Evolutionary conservation across 345 rosid genomes (phyloP), one percentile per base, ranked within the genome.

Genomic region (Arabidopsis arenosa): DNA sequence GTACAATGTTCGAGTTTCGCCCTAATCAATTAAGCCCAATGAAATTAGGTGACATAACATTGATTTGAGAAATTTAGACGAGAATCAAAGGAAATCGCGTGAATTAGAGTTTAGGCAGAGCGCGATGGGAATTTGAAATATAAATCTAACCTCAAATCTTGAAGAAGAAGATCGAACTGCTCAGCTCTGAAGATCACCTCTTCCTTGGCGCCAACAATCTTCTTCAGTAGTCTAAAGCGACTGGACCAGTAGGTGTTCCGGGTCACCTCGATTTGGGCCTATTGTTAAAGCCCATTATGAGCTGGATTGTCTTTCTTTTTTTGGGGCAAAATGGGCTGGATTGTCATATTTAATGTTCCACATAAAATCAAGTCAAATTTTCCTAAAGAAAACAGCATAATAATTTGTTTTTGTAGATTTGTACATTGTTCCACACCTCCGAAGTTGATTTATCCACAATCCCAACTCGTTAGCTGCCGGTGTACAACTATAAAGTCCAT

Each of bases 141-240:
- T 3, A 1, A 44, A 66, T 36, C 13, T 0, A 35, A 70, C 57
- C 66, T 21, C 23, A 2, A 2, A 37, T 26, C 26, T 53, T 67
- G 61, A 67, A 10, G 37, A 23, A 39, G 63, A 37, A 39, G 63
- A n/a, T 68, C 63, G 7, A 68, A 40, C 6, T 52, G 51, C 51
- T 28, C 32, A 10, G 17, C 72, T 53, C 51, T 21, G 32, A 56
- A 40, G 39, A 14, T 39, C 48, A 47, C 4, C 75, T 48, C 60
- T 15, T 37, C 52, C 30, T 45, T 73, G 76, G 70, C 70, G 70
- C 70, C 70, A 53, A 63, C 69, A 39, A 15, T 39, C 15, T 6
- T 51, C 59, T 6, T 51, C 59, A 39, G 43, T 30, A 72, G 43
- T 39, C 15, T 60, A 51, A 51, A 0, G 44, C 63, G 13, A 58